Percentiles rank a stretch among this genome's conserved stretches.
phyloP scores from a whole-genome alignment of 148 eudicot species.

The Fagopyrum tataricum region DNA sequence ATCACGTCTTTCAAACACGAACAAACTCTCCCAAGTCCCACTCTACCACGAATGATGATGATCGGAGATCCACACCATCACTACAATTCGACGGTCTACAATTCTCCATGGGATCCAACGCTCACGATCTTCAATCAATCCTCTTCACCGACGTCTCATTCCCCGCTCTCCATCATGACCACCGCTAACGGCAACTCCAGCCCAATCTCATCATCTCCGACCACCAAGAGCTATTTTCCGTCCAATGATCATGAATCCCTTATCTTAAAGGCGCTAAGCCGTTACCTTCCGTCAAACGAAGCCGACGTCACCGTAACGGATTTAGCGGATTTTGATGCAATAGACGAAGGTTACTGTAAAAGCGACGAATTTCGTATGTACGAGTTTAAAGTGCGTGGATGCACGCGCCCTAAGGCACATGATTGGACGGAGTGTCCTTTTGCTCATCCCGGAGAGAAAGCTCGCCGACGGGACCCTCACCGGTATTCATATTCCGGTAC shows the following conservation, averaged over 20 bases:
- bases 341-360: background rate
- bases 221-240: background rate
- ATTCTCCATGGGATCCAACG: slow-evolving; percentile 2
- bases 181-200: background rate
- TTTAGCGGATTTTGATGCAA: background rate
- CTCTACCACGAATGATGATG: background rate
- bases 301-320: background rate
- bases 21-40: background rate
- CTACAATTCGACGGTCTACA: background rate
- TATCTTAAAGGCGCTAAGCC: background rate
- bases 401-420: slow-evolving; percentile 49
- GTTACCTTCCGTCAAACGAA: slow-evolving; percentile 8
- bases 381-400: slow-evolving; percentile 85
- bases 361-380: slow-evolving; percentile 56
- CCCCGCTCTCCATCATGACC: slow-evolving; percentile 3
- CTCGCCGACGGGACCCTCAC: slow-evolving; percentile 55
- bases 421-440: slow-evolving; percentile 86
- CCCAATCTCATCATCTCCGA: background rate
- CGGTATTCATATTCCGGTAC: slow-evolving; percentile 58
- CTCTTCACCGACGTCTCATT: background rate
- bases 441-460: slow-evolving; percentile 83
- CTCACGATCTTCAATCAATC: background rate
- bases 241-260: background rate
- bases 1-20: background rate
- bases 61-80: slow-evolving; percentile 8